A percentile compares a stretch with the other conserved stretches of the same genome.
Evolutionary conservation across 805 yeast species (phyloP).

Genomic region (Barnettozyma siamensis): DNA sequence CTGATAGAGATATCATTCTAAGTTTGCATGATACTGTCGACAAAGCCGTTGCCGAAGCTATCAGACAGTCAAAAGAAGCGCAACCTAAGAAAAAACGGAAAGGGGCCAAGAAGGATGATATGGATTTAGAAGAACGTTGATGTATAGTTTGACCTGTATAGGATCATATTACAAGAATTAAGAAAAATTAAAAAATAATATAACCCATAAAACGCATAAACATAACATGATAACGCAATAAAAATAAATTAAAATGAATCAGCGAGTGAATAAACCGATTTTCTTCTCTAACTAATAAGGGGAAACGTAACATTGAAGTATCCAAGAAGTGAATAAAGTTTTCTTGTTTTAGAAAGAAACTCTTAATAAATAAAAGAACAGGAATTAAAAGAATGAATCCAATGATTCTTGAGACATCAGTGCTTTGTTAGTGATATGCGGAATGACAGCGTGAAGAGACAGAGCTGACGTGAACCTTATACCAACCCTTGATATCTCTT

Average conservation of each 20-base stretch:
- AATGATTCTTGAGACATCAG: no score
- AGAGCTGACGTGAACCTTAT: slow-evolving; percentile 3
- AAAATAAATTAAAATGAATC: no score
- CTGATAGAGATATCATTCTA: slow-evolving; percentile 70
- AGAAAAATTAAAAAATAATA: background rate
- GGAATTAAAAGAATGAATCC: no score
- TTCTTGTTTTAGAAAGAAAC: no score
- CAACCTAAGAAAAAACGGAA: slow-evolving; percentile 21
- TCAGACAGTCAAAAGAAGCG: slow-evolving; percentile 35
- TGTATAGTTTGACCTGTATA: background rate
- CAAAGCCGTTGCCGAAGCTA: slow-evolving; percentile 86
- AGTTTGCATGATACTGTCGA: slow-evolving; percentile 84
- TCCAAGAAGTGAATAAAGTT: no score
- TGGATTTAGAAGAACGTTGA: slow-evolving; percentile 22
- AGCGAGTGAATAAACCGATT: no score
- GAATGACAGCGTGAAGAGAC: background rate
- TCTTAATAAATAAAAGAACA: background rate
- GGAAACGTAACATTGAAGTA: no score
- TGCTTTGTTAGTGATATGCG: no score
- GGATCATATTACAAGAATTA: background rate
- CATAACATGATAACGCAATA: background rate
- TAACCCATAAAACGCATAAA: background rate
- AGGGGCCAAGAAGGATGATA: slow-evolving; percentile 17
- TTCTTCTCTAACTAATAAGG: no score
- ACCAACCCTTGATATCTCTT: slow-evolving; percentile 26